Percentiles rank a stretch among this genome's conserved stretches.
Evolutionary conservation across 202 grass and related monocot species (phyloP).

Genomic region (Dendrocalamus latiflorus): DNA sequence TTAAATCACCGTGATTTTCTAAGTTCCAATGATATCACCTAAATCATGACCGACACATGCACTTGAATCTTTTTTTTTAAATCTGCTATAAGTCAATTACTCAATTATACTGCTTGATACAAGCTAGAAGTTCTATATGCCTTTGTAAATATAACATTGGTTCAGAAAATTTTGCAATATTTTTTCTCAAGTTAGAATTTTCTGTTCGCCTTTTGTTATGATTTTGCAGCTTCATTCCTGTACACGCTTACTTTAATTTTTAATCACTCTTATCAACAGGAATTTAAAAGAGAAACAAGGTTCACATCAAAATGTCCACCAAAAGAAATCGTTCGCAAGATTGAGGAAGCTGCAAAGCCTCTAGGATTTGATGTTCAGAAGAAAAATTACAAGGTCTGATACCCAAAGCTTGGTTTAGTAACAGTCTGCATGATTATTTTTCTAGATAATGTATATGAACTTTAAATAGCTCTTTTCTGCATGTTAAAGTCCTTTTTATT

Average conservation of each 20-base stretch:
- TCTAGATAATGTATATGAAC: not conserved
- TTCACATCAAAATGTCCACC: slow-evolving; percentile 73
- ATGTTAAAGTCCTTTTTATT: slow-evolving; percentile 2
- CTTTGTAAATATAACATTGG: not conserved
- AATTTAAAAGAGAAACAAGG: slow-evolving; percentile 84
- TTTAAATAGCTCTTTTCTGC: not conserved
- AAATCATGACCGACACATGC: not conserved
- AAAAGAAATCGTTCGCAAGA: slow-evolving; percentile 73
- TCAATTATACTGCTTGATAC: not conserved
- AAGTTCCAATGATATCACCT: not conserved
- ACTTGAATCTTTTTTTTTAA: not conserved
- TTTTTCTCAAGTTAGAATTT: not conserved
- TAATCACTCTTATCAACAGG: slow-evolving; percentile 28
- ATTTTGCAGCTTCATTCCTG: not conserved
- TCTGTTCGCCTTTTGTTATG: not conserved
- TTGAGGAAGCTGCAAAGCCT: slow-evolving; percentile 87
- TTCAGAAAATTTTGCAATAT: not conserved
- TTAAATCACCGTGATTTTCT: not conserved
- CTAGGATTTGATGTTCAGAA: slow-evolving; percentile 74
- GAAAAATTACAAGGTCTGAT: slow-evolving; percentile 79
- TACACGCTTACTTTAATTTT: not conserved
- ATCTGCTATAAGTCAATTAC: not conserved
- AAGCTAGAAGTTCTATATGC: not conserved
- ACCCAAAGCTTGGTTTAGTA: not conserved
- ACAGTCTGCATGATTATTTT: not conserved